A percentile compares a stretch with the other conserved stretches of the same genome.
Evolutionary conservation across 2,329 filamentous ascomycete species (phyloP).

Genomic region (Cladophialophora carrionii): DNA sequence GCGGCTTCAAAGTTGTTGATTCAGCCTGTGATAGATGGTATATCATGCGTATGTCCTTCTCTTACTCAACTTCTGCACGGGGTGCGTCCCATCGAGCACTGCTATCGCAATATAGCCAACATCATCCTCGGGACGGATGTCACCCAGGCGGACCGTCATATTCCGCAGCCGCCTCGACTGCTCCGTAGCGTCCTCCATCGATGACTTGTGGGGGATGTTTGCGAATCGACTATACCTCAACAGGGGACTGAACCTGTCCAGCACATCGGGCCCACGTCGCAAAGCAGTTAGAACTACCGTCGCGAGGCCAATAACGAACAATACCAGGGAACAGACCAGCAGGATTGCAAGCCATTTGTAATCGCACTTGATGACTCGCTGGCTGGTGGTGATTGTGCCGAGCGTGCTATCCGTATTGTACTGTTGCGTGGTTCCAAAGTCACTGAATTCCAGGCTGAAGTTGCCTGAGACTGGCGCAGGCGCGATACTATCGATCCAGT

Average conservation of each 20-base stretch:
- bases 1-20: background rate
- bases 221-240: constrained; percentile 13
- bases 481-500: constrained; percentile 18
- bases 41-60: constrained; percentile 2
- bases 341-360: constrained; percentile 9
- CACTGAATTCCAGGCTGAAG: background rate
- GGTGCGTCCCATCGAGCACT: background rate
- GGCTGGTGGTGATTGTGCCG: constrained; percentile 13
- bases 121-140: constrained; percentile 14
- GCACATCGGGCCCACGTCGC: constrained; percentile 13
- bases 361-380: constrained; percentile 12
- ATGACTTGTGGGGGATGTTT: background rate
- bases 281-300: constrained; percentile 3
- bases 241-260: constrained; percentile 17
- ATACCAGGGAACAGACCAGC: constrained; percentile 13
- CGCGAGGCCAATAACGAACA: constrained; percentile 9
- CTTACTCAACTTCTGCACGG: background rate
- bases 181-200: constrained; percentile 8
- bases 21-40: no score
- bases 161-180: constrained; percentile 10
- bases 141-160: constrained; percentile 11
- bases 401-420: constrained; percentile 16
- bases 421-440: background rate
- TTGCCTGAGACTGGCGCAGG: constrained; percentile 5
- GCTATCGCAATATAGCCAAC: constrained; percentile 12